Evolutionary conservation across 345 rosid genomes (phyloP).

Genomic region (Eucalyptus sp.): DNA sequence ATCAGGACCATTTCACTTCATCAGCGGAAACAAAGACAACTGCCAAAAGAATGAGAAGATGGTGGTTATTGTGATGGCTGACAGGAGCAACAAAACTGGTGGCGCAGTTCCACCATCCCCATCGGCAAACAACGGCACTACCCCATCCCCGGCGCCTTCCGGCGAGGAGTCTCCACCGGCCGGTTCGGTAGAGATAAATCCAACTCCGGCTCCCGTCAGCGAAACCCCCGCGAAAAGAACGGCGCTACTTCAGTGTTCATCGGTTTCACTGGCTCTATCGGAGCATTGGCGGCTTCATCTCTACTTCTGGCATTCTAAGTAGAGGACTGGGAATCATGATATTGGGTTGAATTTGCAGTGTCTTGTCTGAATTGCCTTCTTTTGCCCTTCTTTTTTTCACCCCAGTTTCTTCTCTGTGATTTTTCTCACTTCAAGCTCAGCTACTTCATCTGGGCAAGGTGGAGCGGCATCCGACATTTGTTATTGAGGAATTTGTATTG

Average conservation of each 20-base stretch:
- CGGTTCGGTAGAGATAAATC: slow-evolving; percentile 19
- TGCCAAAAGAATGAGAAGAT: slow-evolving; percentile 67
- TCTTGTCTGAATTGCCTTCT: not conserved
- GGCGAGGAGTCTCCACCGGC: slow-evolving; percentile 39
- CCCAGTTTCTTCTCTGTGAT: not conserved
- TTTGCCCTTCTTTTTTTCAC: not conserved
- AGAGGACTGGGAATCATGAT: not conserved
- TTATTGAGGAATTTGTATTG: not conserved
- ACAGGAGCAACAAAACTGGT: slow-evolving; percentile 24
- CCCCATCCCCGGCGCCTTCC: slow-evolving; percentile 41
- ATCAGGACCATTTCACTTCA: slow-evolving; percentile 63
- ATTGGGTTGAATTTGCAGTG: not conserved
- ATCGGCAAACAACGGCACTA: not conserved
- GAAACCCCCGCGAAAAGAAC: slow-evolving; percentile 1
- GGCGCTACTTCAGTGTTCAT: slow-evolving; percentile 23
- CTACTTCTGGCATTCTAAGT: slow-evolving; percentile 19
- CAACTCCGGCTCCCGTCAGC: slow-evolving; percentile 38
- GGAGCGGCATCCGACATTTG: not conserved
- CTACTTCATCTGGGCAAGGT: not conserved
- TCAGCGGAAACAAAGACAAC: slow-evolving; percentile 62
- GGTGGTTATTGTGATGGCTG: slow-evolving; percentile 47
- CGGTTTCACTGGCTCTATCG: slow-evolving; percentile 12
- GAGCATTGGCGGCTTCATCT: slow-evolving; percentile 46
- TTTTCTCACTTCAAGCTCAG: not conserved
- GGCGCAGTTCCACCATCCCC: slow-evolving; percentile 15